Conservation (phyloP, 1,284 basidiomycete species). For the Chalciporus sp. region DNA sequence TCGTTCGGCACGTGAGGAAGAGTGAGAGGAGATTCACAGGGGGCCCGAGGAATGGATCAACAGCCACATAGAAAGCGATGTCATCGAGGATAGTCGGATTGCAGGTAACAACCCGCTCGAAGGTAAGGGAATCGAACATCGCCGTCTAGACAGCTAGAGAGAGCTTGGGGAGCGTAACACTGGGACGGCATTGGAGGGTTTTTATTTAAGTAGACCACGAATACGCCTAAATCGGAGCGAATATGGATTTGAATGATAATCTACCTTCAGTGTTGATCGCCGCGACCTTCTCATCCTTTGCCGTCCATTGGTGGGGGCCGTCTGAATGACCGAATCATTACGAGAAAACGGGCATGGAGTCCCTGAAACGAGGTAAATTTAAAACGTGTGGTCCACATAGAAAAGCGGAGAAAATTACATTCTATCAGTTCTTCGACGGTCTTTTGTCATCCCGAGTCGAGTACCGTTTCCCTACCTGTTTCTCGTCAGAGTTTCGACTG, state of each 20-base stretch:
- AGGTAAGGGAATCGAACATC: slow-evolving; percentile 8
- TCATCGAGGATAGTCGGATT: slow-evolving; percentile 38
- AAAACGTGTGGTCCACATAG: slow-evolving; percentile 15
- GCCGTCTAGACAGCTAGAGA: background rate
- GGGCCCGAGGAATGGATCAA: slow-evolving; percentile 42
- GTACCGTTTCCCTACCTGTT: slow-evolving; percentile 10
- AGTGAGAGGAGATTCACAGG: slow-evolving; percentile 47
- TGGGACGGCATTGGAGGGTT: slow-evolving; percentile 15
- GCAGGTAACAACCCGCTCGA: slow-evolving; percentile 27
- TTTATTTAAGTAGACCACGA: slow-evolving; percentile 33
- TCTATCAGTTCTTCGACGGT: slow-evolving; percentile 11
- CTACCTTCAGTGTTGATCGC: slow-evolving; percentile 47
- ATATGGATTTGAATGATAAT: slow-evolving; percentile 41
- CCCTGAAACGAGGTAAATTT: slow-evolving; percentile 34
- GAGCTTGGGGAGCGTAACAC: slow-evolving; percentile 3
- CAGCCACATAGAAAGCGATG: slow-evolving; percentile 41
- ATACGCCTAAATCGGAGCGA: slow-evolving; percentile 33
- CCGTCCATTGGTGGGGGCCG: slow-evolving; percentile 39
- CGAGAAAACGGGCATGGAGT: slow-evolving; percentile 33
- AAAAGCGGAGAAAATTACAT: slow-evolving; percentile 13
- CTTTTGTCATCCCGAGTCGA: slow-evolving; percentile 11
- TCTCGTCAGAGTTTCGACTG: slow-evolving; percentile 4
- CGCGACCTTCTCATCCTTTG: slow-evolving; percentile 42
- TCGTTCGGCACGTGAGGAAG: slow-evolving; percentile 48
- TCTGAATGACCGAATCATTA: slow-evolving; percentile 37